Evolutionary conservation across 306 rosid genomes (phyloP).

Genomic region (Acacia acuminata): DNA sequence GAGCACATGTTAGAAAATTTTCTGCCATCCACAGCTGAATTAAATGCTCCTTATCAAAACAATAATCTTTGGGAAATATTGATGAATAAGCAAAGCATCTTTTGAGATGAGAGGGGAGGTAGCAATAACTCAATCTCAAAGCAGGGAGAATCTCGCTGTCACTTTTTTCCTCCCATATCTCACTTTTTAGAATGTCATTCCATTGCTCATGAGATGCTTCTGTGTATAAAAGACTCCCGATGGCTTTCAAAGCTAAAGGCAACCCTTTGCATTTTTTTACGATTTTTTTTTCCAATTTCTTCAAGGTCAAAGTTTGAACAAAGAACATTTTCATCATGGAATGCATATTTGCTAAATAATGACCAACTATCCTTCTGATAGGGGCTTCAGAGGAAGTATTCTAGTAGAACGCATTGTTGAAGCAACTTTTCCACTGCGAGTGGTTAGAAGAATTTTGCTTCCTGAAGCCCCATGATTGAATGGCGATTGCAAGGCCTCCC

Average conservation of each 20-base stretch:
- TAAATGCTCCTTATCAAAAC: no score
- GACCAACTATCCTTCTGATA: conserved; percentile 27
- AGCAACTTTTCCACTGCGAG: conserved; percentile 26
- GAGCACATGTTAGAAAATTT: conserved; percentile 3
- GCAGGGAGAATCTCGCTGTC: conserved; percentile 12
- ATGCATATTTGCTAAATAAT: conserved; percentile 21
- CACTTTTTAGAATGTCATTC: conserved; percentile 9
- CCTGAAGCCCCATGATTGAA: neutral
- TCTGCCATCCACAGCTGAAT: conserved; percentile 43
- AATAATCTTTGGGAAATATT: conserved; percentile 13
- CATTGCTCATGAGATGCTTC: neutral
- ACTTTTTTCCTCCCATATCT: conserved; percentile 17
- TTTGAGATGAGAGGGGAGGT: conserved; percentile 29
- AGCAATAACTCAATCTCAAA: neutral
- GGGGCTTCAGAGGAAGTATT: neutral
- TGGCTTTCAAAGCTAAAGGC: conserved; percentile 38
- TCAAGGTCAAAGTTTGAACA: neutral
- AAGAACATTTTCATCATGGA: neutral
- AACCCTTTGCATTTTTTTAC: conserved; percentile 27
- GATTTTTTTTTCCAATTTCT: conserved; percentile 20
- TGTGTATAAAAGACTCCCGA: conserved; percentile 30
- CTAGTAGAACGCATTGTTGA: neutral
- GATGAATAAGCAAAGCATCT: conserved; percentile 48
- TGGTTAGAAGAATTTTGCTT: conserved; percentile 36
- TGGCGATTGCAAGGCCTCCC: conserved; percentile 22